Evolutionary conservation across 2,329 filamentous ascomycete species (phyloP).

Genomic region (Tricladium varicosporioides): DNA sequence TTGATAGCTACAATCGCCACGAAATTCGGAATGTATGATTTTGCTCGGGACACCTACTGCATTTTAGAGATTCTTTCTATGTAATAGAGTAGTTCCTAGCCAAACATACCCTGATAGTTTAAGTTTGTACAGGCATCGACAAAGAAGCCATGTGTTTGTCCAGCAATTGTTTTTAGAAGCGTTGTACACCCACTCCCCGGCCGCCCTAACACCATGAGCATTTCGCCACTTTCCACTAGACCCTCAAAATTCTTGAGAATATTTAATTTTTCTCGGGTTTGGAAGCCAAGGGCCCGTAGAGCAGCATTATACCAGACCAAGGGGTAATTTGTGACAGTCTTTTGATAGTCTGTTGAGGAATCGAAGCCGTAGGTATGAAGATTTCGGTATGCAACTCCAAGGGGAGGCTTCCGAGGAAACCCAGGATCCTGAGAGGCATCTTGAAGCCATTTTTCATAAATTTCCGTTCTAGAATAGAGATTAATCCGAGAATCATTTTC

Average conservation of each 20-base stretch:
- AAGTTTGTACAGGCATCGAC: conserved; percentile 49
- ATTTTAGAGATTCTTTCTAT: background rate
- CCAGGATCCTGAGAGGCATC: too few species aligned
- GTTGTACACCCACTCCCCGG: conserved; percentile 61
- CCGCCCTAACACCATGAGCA: conserved; percentile 64
- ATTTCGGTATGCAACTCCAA: background rate
- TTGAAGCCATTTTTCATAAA: too few species aligned
- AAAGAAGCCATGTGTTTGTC: conserved; percentile 54
- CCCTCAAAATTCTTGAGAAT: conserved; percentile 55
- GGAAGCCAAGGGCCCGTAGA: background rate
- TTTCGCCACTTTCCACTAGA: conserved; percentile 58
- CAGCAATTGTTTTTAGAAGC: conserved; percentile 54
- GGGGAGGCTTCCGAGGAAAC: too few species aligned
- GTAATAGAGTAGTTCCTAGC: too few species aligned
- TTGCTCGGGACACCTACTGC: background rate
- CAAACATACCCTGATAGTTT: conserved; percentile 57
- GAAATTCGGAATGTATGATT: background rate
- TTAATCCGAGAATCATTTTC: too few species aligned
- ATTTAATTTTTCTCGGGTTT: background rate
- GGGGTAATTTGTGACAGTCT: conserved; percentile 11
- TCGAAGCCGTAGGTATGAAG: conserved; percentile 15
- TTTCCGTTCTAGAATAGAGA: too few species aligned
- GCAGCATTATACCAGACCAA: background rate
- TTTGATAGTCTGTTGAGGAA: conserved; percentile 17
- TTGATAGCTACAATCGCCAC: background rate